Conservation (phyloP, 2,329 filamentous ascomycete species). For the Diaporthe longicolla region DNA sequence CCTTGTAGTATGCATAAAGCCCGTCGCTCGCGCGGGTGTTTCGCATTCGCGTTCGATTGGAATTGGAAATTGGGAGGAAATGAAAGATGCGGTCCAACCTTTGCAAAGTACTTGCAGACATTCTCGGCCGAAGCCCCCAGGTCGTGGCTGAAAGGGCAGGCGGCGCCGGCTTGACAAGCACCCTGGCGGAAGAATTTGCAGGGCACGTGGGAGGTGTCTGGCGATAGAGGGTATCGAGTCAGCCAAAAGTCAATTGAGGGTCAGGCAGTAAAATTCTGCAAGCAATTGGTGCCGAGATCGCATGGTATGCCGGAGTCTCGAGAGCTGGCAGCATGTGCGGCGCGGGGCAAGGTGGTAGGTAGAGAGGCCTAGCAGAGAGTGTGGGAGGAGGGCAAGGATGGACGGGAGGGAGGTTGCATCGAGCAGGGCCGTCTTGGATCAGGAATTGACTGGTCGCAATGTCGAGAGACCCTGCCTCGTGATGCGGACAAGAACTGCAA, state of each 20-base stretch:
- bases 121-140: constrained; percentile 87
- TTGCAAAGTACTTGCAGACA: constrained; percentile 98
- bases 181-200: constrained; percentile 99
- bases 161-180: constrained; percentile 94
- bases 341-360: background rate
- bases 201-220: constrained; percentile 96
- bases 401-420: constrained; percentile 6
- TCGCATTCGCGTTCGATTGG: background rate
- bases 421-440: constrained; percentile 9
- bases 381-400: background rate
- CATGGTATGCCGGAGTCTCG: background rate
- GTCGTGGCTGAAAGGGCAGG: constrained; percentile 97
- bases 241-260: constrained; percentile 36
- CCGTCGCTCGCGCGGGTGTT: background rate
- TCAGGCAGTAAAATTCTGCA: constrained; percentile 7
- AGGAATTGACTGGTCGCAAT: background rate
- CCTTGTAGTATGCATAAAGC: background rate
- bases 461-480: background rate
- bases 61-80: background rate
- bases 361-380: background rate
- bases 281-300: background rate
- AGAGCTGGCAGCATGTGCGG: background rate
- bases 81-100: constrained; percentile 70
- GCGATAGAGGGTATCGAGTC: constrained; percentile 38
- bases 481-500: background rate